These are phyloP conservation scores for Lyophyllum decastes DNA, from an alignment of 768 basidiomycete species.

Conservation along the genomic window DNA sequence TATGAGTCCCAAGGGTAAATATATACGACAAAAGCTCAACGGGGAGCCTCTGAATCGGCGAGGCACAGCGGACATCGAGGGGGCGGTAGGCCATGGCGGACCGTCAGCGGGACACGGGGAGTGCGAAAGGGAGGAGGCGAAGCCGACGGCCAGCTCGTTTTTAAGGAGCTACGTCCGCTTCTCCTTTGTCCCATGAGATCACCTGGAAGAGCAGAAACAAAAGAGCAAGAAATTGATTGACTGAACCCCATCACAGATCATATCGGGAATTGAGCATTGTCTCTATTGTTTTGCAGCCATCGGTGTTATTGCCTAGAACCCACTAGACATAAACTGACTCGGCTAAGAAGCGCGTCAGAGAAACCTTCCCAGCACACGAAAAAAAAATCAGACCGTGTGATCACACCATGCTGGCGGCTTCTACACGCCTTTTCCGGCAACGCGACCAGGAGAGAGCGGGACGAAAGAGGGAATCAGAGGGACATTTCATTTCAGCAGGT, in stretches of 20 bases:
- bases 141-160: not conserved
- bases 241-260: conserved; percentile 20
- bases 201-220: conserved; percentile 30
- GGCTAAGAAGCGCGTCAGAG: conserved; percentile 3
- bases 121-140: not conserved
- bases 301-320: conserved; percentile 3
- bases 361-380: conserved; percentile 1
- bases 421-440: not conserved
- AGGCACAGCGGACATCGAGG: not conserved
- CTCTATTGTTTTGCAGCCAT: conserved; percentile 20
- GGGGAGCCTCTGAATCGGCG: conserved; percentile 46
- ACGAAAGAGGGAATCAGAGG: not conserved
- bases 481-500: conserved; percentile 4
- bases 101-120: not conserved
- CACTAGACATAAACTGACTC: not conserved
- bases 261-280: conserved; percentile 20
- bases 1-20: conserved; percentile 48
- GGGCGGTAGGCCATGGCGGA: conserved; percentile 7
- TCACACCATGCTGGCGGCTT: not conserved
- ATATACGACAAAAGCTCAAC: conserved; percentile 60
- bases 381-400: conserved; percentile 6
- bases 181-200: conserved; percentile 34
- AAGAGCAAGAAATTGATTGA: conserved; percentile 28
- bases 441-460: not conserved
- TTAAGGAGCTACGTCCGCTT: conserved; percentile 30